Conservation (phyloP, 148 eudicot species). For the Beta vulgaris region DNA sequence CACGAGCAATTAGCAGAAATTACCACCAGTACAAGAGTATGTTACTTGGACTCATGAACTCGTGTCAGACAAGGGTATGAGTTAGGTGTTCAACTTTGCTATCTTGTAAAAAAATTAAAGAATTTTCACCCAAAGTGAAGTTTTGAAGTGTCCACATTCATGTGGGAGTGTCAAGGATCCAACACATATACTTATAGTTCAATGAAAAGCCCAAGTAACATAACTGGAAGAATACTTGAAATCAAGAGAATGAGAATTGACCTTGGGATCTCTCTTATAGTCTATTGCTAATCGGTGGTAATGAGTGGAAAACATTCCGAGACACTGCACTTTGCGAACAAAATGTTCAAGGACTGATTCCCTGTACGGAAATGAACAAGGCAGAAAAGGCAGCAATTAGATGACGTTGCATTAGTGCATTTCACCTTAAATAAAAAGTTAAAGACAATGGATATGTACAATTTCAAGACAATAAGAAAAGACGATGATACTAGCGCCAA, state of each 20-base stretch:
- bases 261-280: slow-evolving; percentile 60
- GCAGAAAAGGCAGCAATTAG: slow-evolving; percentile 8
- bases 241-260: slow-evolving; percentile 21
- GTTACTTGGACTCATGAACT: too few relatives aligned
- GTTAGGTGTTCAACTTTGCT: too few relatives aligned
- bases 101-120: too few relatives aligned
- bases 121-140: too few relatives aligned
- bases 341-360: slow-evolving; percentile 94
- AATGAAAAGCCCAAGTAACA: too few relatives aligned
- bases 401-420: not conserved
- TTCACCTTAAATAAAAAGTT: not conserved
- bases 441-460: not conserved
- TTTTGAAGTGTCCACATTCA: too few relatives aligned
- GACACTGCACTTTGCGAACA: slow-evolving; percentile 72
- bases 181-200: too few relatives aligned
- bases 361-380: slow-evolving; percentile 41
- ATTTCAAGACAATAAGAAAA: not conserved
- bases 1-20: not conserved
- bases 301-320: slow-evolving; percentile 97
- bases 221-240: not conserved
- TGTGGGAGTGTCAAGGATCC: too few relatives aligned
- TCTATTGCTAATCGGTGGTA: slow-evolving; percentile 85
- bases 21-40: not conserved
- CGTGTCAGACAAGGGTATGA: too few relatives aligned
- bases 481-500: not conserved